phyloP scores from a whole-genome alignment of 306 rosid species.

The Nissolia schottii region DNA sequence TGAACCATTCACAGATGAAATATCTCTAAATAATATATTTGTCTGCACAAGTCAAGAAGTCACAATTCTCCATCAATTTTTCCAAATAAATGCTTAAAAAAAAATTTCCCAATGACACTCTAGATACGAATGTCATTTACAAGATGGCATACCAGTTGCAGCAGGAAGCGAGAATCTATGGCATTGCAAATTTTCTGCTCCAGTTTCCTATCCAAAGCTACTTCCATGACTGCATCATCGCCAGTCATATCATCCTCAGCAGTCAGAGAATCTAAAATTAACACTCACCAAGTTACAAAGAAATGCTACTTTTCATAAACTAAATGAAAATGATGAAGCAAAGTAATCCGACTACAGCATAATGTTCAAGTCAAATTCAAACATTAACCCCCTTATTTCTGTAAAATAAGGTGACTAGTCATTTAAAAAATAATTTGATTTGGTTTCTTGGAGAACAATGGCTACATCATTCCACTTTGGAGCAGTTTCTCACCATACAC shows the following conservation, averaged over 20 bases:
- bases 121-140: background rate
- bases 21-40: slow-evolving; percentile 61
- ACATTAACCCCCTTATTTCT: background rate
- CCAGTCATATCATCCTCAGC: slow-evolving; percentile 54
- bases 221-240: slow-evolving; percentile 45
- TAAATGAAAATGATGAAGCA: background rate
- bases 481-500: background rate
- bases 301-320: slow-evolving; percentile 7
- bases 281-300: slow-evolving; percentile 12
- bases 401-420: background rate
- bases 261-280: slow-evolving; percentile 47
- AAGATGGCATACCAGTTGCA: slow-evolving; percentile 57
- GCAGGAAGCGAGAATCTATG: slow-evolving; percentile 63
- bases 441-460: background rate
- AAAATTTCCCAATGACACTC: background rate
- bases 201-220: slow-evolving; percentile 51
- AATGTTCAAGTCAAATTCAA: background rate
- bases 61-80: slow-evolving; percentile 11
- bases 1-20: slow-evolving; percentile 29
- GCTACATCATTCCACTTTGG: background rate
- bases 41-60: slow-evolving; percentile 42
- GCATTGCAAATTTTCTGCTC: slow-evolving; percentile 64
- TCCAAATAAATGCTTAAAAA: background rate
- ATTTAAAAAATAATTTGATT: background rate
- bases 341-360: background rate